Conservation (phyloP, 495 filamentous ascomycete species). For the Pseudomonodictys pantanalensis region DNA sequence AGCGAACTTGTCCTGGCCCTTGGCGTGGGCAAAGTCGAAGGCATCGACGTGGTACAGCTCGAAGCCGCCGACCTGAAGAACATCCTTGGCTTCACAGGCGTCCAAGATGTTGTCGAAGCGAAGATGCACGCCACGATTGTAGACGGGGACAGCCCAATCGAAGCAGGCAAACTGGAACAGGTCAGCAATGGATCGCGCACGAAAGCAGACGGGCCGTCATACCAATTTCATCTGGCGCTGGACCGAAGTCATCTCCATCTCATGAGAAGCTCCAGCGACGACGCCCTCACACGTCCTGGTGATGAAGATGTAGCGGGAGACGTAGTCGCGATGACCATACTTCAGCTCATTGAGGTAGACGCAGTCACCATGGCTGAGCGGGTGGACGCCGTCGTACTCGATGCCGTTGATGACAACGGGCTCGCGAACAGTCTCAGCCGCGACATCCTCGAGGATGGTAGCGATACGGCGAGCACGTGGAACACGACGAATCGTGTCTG, state of each 20-base stretch:
- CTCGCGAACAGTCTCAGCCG: neutral
- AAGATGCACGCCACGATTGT: slow-evolving; percentile 6
- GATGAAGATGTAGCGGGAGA: slow-evolving; percentile 10
- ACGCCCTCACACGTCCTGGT: neutral
- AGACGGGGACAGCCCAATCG: neutral
- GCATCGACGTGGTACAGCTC: neutral
- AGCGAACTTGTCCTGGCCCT: slow-evolving; percentile 4
- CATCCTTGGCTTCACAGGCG: neutral
- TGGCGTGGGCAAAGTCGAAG: slow-evolving; percentile 9
- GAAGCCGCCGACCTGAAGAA: neutral
- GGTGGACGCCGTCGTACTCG: neutral
- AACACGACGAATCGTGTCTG: neutral
- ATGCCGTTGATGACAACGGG: neutral
- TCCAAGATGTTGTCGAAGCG: slow-evolving; percentile 18
- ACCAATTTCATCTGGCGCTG: slow-evolving; percentile 14
- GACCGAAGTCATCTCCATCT: neutral
- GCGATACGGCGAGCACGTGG: neutral
- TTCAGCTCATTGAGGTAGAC: slow-evolving; percentile 16
- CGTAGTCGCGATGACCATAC: neutral
- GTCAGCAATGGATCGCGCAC: neutral
- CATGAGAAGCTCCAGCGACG: neutral
- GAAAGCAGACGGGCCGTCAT: neutral
- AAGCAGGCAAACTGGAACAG: slow-evolving; percentile 2
- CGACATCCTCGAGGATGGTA: neutral
- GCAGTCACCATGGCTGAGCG: neutral